These are phyloP conservation scores for Guillardia theta DNA, from an alignment of 78 protist species.

Conservation along the genomic window DNA sequence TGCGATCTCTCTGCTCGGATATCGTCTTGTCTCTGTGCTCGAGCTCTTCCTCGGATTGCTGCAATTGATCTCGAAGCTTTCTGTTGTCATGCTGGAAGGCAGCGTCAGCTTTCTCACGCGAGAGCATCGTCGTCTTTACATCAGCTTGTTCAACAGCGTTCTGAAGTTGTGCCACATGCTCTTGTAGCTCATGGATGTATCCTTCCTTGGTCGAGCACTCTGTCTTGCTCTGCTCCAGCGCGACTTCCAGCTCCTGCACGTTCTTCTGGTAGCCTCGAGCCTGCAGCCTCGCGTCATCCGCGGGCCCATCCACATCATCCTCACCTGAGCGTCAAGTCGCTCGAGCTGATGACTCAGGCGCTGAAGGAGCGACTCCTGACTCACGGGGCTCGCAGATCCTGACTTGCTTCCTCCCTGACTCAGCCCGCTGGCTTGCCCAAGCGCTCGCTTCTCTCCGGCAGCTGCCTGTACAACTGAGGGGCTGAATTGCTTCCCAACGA, in stretches of 20 bases:
- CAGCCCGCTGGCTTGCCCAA: no score
- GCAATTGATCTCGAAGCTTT: background rate
- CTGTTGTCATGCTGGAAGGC: background rate
- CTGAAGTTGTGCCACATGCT: background rate
- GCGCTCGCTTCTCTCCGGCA: background rate
- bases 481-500: background rate
- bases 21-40: background rate
- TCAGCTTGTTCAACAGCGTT: background rate
- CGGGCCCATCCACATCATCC: background rate
- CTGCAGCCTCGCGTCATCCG: background rate
- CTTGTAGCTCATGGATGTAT: no score
- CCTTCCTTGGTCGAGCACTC: no score
- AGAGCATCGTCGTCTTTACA: background rate
- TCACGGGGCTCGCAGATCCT: background rate
- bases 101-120: background rate
- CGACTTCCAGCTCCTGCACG: background rate
- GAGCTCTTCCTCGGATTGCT: background rate
- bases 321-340: background rate
- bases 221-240: background rate
- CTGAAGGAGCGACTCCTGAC: background rate
- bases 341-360: slow-evolving; percentile 3
- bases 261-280: background rate
- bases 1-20: no score
- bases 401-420: background rate
- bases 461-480: background rate